Conservation (phyloP, 2,329 filamentous ascomycete species). For the Gyromitra esculenta region DNA sequence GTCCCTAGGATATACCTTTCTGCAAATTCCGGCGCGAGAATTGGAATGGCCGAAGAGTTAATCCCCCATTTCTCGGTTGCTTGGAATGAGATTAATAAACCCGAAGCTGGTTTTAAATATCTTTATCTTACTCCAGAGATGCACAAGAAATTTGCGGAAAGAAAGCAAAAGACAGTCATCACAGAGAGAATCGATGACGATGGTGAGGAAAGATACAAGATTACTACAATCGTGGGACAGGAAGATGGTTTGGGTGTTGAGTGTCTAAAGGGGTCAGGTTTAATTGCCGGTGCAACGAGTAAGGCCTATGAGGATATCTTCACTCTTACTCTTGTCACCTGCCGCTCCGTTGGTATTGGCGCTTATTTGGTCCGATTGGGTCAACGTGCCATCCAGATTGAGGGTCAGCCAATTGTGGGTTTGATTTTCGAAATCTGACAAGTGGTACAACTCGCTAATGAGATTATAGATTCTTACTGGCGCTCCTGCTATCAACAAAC, state of each 20-base stretch:
- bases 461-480: conserved; percentile 79
- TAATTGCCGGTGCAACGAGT: conserved; percentile 97
- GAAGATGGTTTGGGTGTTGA: conserved; percentile 98
- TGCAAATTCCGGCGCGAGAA: conserved; percentile 97
- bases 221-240: conserved; percentile 88
- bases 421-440: not conserved
- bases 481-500: conserved; percentile 96
- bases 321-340: conserved; percentile 96
- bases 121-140: conserved; percentile 88
- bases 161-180: conserved; percentile 78
- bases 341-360: conserved; percentile 98
- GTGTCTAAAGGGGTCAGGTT: conserved; percentile 93
- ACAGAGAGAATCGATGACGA: conserved; percentile 87
- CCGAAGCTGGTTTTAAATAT: conserved; percentile 93
- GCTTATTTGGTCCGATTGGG: conserved; percentile 98
- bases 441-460: conserved; percentile 33
- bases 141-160: conserved; percentile 86
- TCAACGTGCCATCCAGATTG: conserved; percentile 97
- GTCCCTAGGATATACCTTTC: conserved; percentile 98
- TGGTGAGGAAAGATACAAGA: conserved; percentile 91
- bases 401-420: conserved; percentile 85
- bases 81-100: conserved; percentile 86
- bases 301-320: conserved; percentile 99
- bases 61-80: conserved; percentile 97
- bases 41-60: conserved; percentile 94